These are phyloP conservation scores for Apiospora aurea DNA, from an alignment of 2,329 filamentous ascomycete genomes.

Conservation along the genomic window DNA sequence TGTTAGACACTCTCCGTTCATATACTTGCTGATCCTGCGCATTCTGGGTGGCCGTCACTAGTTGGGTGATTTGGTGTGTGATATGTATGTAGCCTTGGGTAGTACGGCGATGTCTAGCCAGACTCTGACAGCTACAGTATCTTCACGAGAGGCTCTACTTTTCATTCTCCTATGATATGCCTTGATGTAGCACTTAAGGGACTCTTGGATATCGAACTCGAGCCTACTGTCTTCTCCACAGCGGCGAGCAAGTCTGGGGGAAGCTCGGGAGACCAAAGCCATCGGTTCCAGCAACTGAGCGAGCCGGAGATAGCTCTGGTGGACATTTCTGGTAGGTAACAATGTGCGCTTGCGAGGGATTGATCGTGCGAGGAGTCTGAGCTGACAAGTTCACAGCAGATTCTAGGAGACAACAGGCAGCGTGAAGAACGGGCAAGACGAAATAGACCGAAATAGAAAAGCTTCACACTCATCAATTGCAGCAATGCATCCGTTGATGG, in stretches of 20 bases:
- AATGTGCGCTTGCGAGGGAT: not conserved
- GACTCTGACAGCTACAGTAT: not conserved
- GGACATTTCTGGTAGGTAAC: constrained; percentile 22
- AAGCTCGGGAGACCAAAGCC: constrained; percentile 18
- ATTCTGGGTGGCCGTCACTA: not conserved
- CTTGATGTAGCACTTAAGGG: too few species aligned
- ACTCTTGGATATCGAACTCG: not conserved
- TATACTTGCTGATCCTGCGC: not conserved
- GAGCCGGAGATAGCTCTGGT: constrained; percentile 26
- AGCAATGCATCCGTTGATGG: too few species aligned
- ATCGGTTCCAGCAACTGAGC: constrained; percentile 24
- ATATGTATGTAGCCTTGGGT: not conserved
- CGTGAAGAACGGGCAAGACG: not conserved
- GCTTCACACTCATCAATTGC: not conserved
- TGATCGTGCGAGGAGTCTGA: not conserved
- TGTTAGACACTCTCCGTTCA: not conserved
- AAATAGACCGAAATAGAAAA: not conserved
- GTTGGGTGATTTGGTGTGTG: not conserved
- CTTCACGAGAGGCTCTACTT: not conserved
- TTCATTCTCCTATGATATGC: too few species aligned
- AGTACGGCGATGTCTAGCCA: not conserved
- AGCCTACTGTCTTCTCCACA: not conserved
- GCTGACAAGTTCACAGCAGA: not conserved
- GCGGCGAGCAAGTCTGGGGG: constrained; percentile 22
- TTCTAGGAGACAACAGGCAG: not conserved